phyloP scores from a whole-genome alignment of 768 basidiomycete genomes.

The Tricholoma saponaceum region DNA sequence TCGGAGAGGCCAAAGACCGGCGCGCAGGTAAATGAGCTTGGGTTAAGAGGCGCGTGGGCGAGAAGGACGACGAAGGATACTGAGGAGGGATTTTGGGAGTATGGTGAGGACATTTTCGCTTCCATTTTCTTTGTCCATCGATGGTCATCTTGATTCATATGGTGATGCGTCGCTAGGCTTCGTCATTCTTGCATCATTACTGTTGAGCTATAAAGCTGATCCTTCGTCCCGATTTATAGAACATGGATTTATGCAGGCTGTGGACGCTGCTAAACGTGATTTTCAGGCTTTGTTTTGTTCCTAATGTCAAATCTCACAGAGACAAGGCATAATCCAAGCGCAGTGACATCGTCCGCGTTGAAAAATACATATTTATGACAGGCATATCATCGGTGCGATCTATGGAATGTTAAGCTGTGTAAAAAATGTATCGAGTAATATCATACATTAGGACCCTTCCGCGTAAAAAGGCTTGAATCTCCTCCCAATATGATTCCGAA shows the following conservation, averaged over 20 bases:
- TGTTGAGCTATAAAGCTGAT: neutral
- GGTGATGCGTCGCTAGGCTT: neutral
- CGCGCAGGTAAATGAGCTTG: slow-evolving; percentile 47
- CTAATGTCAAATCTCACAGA: too few relatives aligned
- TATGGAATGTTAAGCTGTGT: too few relatives aligned
- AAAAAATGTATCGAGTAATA: too few relatives aligned
- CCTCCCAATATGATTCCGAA: too few relatives aligned
- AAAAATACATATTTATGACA: too few relatives aligned
- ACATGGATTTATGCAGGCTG: slow-evolving; percentile 61
- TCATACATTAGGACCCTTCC: too few relatives aligned
- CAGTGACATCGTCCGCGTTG: too few relatives aligned
- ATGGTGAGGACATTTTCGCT: slow-evolving; percentile 32
- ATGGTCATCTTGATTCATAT: neutral
- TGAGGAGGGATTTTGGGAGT: slow-evolving; percentile 59
- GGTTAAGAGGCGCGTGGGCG: slow-evolving; percentile 62
- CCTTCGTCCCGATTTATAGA: slow-evolving; percentile 25
- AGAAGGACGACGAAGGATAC: slow-evolving; percentile 42
- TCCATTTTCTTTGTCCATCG: neutral
- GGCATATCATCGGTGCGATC: too few relatives aligned
- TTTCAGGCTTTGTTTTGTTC: slow-evolving; percentile 28
- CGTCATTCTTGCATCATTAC: neutral
- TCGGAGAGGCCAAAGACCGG: slow-evolving; percentile 13
- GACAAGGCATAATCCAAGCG: too few relatives aligned
- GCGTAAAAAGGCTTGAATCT: too few relatives aligned
- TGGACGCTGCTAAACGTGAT: slow-evolving; percentile 36